These are phyloP conservation scores for Pichia nanzhaoensis DNA, from an alignment of 805 yeast genomes.

Conservation along the genomic window DNA sequence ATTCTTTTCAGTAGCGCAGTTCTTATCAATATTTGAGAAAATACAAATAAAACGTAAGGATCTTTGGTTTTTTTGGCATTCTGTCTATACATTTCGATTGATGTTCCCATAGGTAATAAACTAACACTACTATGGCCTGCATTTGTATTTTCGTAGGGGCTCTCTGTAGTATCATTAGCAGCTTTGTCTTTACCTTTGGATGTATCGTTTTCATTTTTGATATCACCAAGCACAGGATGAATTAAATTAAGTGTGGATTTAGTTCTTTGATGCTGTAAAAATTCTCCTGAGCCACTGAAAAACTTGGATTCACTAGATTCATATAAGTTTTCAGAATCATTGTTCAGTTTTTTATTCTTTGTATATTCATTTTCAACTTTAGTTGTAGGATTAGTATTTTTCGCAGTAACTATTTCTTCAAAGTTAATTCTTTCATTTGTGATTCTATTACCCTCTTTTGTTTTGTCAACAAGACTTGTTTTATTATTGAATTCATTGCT, in stretches of 20 bases:
- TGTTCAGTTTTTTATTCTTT: no score
- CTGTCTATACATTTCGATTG: conserved; percentile 79
- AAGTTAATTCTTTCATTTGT: no score
- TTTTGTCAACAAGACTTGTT: no score
- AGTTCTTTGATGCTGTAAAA: background rate
- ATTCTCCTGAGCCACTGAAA: background rate
- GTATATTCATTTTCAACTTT: no score
- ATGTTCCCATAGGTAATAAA: conserved; percentile 43
- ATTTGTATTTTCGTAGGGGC: background rate
- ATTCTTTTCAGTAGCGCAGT: conserved; percentile 18
- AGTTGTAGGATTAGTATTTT: no score
- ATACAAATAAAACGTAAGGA: conserved; percentile 80
- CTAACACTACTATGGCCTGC: background rate
- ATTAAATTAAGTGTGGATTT: conserved; percentile 6
- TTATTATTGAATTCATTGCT: no score
- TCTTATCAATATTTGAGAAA: conserved; percentile 70
- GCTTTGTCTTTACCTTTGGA: background rate
- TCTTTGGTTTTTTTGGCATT: conserved; percentile 83
- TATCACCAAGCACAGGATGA: conserved; percentile 7
- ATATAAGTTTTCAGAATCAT: background rate
- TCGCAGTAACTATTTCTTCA: no score
- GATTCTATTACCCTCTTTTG: no score
- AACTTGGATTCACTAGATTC: background rate
- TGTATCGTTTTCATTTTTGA: background rate
- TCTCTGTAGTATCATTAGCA: background rate